Evolutionary conservation across 2,329 filamentous ascomycete species (phyloP).

Genomic region (Malbranchea zuffiana): DNA sequence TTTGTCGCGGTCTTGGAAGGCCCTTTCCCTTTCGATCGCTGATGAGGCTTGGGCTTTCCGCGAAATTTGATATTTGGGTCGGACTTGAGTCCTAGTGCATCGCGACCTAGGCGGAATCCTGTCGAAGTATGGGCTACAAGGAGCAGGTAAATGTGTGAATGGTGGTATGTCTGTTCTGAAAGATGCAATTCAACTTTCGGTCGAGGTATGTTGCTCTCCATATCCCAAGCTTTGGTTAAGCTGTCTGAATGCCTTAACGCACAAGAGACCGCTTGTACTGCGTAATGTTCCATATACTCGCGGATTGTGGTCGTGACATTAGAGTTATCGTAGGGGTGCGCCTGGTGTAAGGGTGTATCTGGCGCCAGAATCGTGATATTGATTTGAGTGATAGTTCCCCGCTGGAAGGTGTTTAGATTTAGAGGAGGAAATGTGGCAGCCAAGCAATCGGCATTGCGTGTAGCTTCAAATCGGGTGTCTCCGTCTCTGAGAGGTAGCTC

Average conservation of each 20-base stretch:
- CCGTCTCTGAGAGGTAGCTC: background rate
- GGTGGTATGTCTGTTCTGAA: conserved; percentile 35
- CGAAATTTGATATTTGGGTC: conserved; percentile 8
- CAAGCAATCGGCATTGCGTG: conserved; percentile 4
- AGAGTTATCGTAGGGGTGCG: background rate
- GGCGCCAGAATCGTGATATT: conserved; percentile 32
- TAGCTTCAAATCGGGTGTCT: background rate
- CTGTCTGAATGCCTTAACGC: too few relatives aligned
- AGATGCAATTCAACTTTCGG: conserved; percentile 20
- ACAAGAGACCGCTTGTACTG: conserved; percentile 5
- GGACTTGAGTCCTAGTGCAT: conserved; percentile 35
- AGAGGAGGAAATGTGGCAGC: conserved; percentile 24
- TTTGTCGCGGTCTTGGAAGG: too few relatives aligned
- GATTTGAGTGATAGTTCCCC: conserved; percentile 26
- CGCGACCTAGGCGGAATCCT: conserved; percentile 41
- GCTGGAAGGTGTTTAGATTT: conserved; percentile 21
- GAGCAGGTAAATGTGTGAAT: conserved; percentile 43
- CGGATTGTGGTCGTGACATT: conserved; percentile 9
- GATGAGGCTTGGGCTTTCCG: background rate
- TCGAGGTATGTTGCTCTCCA: background rate
- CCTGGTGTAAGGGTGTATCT: conserved; percentile 15
- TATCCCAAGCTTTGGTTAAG: background rate
- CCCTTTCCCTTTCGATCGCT: conserved; percentile 6
- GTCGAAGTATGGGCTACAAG: conserved; percentile 43
- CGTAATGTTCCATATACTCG: conserved; percentile 7